A percentile compares a stretch with the other conserved stretches of the same genome.
These are phyloP conservation scores for Cladophialophora chaetospira DNA, from an alignment of 2,329 filamentous ascomycete genomes.

Conservation along the genomic window DNA sequence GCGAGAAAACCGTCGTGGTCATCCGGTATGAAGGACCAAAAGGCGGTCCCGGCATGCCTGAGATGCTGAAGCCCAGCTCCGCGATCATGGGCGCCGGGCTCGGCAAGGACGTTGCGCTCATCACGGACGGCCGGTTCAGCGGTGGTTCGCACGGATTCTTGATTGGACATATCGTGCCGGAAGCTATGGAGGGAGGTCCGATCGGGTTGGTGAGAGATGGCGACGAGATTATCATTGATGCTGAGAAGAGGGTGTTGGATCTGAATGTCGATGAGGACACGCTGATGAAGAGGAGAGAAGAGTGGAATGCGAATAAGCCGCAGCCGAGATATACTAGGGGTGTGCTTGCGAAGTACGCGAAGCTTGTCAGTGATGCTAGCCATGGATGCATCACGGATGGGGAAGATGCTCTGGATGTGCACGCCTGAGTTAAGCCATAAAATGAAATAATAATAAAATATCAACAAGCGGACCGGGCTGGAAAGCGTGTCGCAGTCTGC, in stretches of 20 bases:
- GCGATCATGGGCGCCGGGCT: slow-evolving; percentile 74
- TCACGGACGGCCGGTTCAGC: slow-evolving; percentile 76
- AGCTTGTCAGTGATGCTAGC: slow-evolving; percentile 50
- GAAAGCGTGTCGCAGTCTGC: too few relatives aligned
- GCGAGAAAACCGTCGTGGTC: slow-evolving; percentile 74
- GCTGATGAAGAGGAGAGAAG: slow-evolving; percentile 57
- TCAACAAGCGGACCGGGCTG: too few relatives aligned
- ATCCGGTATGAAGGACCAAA: slow-evolving; percentile 75
- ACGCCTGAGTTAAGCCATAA: slow-evolving; percentile 15
- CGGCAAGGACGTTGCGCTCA: slow-evolving; percentile 68
- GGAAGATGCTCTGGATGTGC: slow-evolving; percentile 24
- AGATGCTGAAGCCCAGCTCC: slow-evolving; percentile 72
- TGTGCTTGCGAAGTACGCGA: slow-evolving; percentile 71
- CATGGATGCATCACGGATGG: slow-evolving; percentile 52
- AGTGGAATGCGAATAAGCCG: slow-evolving; percentile 62
- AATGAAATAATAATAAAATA: too few relatives aligned
- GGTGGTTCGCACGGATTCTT: slow-evolving; percentile 85
- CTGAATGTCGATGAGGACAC: slow-evolving; percentile 68
- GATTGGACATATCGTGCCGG: slow-evolving; percentile 84
- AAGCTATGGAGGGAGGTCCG: slow-evolving; percentile 81
- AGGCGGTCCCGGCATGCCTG: slow-evolving; percentile 72
- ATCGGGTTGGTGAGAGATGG: slow-evolving; percentile 82
- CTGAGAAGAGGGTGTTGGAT: slow-evolving; percentile 68
- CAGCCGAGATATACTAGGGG: slow-evolving; percentile 61
- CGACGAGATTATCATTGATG: slow-evolving; percentile 79